These are phyloP conservation scores for Annona squamosa DNA, from an alignment of 164 flowering plant species.

Conservation along the genomic window DNA sequence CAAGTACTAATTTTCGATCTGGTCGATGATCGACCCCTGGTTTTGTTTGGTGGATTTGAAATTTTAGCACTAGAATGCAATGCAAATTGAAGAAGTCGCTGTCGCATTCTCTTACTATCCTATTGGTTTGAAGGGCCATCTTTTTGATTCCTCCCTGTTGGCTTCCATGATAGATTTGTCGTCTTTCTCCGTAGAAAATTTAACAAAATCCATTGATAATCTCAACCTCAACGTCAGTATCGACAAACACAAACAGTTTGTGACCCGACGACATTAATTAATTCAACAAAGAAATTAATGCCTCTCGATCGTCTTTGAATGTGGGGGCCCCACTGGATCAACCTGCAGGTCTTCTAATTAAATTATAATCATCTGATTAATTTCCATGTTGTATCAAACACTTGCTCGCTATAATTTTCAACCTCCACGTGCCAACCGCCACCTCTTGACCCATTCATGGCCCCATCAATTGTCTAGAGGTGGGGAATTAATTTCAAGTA, in stretches of 20 bases:
- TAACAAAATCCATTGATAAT: slow-evolving; percentile 5
- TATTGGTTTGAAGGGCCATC: slow-evolving; percentile 1
- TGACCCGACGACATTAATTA: neutral
- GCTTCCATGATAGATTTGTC: neutral
- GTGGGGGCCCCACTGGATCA: neutral
- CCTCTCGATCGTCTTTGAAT: neutral
- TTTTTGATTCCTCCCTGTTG: neutral
- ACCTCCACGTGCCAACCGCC: neutral
- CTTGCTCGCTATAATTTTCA: neutral
- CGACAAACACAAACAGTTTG: neutral
- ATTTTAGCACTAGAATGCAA: neutral
- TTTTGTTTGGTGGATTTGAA: neutral
- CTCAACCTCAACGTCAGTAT: slow-evolving; percentile 3
- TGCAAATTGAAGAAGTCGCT: neutral
- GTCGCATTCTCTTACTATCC: neutral
- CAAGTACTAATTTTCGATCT: neutral
- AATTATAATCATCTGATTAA: neutral
- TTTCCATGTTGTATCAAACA: neutral
- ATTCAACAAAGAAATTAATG: neutral
- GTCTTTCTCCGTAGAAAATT: neutral
- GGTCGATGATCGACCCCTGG: neutral
- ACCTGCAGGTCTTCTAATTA: neutral
- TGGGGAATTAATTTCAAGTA: too few relatives aligned
- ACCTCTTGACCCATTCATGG: neutral
- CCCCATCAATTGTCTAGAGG: neutral